These are phyloP conservation scores for Teunomyces pallodes DNA, from an alignment of 805 yeast genomes.

Conservation along the genomic window DNA sequence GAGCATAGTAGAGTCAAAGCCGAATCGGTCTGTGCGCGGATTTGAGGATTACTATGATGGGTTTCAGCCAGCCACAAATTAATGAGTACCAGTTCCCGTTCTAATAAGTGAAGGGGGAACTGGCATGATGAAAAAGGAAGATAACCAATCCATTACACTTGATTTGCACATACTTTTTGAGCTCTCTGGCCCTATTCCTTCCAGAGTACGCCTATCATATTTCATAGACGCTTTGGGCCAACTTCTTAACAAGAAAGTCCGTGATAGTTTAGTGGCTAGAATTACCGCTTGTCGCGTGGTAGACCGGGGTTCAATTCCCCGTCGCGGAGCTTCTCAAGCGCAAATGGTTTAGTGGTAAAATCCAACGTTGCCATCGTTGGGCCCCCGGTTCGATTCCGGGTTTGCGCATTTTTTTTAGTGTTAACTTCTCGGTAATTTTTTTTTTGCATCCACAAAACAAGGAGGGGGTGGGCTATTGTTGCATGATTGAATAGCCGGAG, in stretches of 20 bases:
- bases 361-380: conserved; percentile 13
- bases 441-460: conserved; percentile 2
- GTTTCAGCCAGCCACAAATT: background rate
- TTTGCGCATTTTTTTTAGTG: conserved; percentile 8
- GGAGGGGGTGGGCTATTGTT: background rate
- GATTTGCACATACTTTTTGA: no score
- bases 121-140: no score
- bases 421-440: background rate
- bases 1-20: background rate
- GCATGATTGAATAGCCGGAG: background rate
- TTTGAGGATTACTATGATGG: background rate
- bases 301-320: conserved; percentile 10
- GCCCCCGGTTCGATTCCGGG: conserved; percentile 14
- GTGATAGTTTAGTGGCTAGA: conserved; percentile 11
- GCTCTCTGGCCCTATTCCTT: no score
- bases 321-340: conserved; percentile 7
- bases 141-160: no score
- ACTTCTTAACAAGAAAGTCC: background rate
- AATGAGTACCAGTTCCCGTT: background rate
- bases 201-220: no score
- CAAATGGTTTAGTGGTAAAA: conserved; percentile 11
- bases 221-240: no score
- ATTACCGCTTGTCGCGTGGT: conserved; percentile 10
- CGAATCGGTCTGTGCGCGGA: conserved; percentile 2
- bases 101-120: no score